Conservation (phyloP, 768 basidiomycete species). For the Fomitopsis pulvina region DNA sequence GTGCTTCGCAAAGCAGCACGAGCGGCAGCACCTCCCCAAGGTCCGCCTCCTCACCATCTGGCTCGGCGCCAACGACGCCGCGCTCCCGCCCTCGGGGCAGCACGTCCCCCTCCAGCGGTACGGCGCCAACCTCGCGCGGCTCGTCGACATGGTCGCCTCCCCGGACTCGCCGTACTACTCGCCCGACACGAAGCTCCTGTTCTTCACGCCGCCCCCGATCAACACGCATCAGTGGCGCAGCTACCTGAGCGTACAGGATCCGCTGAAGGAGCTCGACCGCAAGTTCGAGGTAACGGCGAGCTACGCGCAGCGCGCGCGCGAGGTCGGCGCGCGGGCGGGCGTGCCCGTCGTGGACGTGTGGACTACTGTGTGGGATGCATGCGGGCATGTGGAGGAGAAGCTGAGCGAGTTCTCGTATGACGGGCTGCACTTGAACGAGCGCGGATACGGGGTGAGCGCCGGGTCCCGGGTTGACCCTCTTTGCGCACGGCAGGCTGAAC, state of each 20-base stretch:
- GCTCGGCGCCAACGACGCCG: conserved; percentile 90
- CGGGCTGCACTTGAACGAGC: conserved; percentile 75
- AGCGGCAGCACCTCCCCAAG: conserved; percentile 43
- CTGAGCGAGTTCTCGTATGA: conserved; percentile 55
- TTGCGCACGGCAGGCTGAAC: not conserved
- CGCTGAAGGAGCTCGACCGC: conserved; percentile 50
- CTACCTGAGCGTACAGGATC: conserved; percentile 43
- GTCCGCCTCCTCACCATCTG: conserved; percentile 78
- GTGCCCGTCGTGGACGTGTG: conserved; percentile 73
- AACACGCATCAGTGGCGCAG: conserved; percentile 53
- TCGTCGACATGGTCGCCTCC: conserved; percentile 57
- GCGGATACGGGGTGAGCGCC: conserved; percentile 61
- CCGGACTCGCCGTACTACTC: conserved; percentile 61
- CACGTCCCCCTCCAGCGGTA: conserved; percentile 70
- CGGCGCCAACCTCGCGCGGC: conserved; percentile 52
- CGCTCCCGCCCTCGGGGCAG: conserved; percentile 55
- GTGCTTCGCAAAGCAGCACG: conserved; percentile 51
- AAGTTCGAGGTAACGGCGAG: conserved; percentile 50
- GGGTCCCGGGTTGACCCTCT: not conserved
- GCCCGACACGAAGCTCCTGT: conserved; percentile 64
- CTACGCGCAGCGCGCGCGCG: conserved; percentile 68
- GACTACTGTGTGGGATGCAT: conserved; percentile 64
- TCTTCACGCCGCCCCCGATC: conserved; percentile 84
- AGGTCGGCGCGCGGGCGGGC: conserved; percentile 46
- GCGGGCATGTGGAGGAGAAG: conserved; percentile 51